These are phyloP conservation scores for Eutypa lata DNA, from an alignment of 2,329 filamentous ascomycete species.

Conservation along the genomic window DNA sequence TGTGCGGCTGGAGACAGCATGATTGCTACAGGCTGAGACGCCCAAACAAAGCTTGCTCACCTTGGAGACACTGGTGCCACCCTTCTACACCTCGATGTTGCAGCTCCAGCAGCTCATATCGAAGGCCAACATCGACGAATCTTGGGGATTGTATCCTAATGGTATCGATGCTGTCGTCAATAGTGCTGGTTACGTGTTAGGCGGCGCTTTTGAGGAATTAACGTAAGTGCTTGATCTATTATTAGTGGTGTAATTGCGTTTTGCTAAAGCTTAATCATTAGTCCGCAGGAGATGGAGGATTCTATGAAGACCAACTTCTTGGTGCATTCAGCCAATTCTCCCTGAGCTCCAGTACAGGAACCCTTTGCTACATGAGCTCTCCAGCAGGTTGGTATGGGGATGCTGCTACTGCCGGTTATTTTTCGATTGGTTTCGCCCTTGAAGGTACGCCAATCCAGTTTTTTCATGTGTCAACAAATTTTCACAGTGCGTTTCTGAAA, in stretches of 20 bases:
- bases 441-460: no score
- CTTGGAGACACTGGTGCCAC: constrained; percentile 31
- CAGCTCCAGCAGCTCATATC: constrained; percentile 16
- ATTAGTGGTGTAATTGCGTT: not conserved
- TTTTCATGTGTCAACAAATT: not conserved
- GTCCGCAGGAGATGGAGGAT: constrained; percentile 12
- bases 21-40: constrained; percentile 38
- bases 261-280: not conserved
- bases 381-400: not conserved
- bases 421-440: not conserved
- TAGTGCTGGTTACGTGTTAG: constrained; percentile 34
- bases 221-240: constrained; percentile 8
- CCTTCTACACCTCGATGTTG: constrained; percentile 28
- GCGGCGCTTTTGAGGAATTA: constrained; percentile 27
- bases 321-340: constrained; percentile 26
- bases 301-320: constrained; percentile 28
- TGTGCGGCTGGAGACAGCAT: constrained; percentile 34
- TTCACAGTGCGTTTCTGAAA: not conserved
- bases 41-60: constrained; percentile 27
- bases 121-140: constrained; percentile 17
- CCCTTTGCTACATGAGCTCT: not conserved
- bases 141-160: constrained; percentile 16
- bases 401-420: not conserved
- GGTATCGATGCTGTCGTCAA: constrained; percentile 37
- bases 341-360: constrained; percentile 11